A percentile compares a stretch with the other conserved stretches of the same genome.
These are phyloP conservation scores for Torulaspora indica DNA, from an alignment of 805 yeast species.

Conservation along the genomic window DNA sequence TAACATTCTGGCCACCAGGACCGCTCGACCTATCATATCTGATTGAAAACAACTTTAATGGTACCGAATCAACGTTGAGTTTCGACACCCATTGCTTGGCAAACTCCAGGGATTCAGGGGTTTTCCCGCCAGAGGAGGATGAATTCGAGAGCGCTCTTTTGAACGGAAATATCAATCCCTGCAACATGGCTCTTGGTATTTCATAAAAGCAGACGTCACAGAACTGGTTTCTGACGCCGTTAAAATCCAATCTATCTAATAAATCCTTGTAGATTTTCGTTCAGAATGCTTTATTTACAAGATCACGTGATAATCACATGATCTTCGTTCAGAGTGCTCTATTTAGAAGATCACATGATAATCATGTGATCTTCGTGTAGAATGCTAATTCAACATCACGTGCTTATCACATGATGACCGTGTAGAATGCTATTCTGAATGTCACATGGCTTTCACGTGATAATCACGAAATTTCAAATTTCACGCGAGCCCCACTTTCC, in stretches of 20 bases:
- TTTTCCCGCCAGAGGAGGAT: neutral
- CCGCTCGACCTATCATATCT: slow-evolving; percentile 58
- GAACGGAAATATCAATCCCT: neutral
- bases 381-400: neutral
- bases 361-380: neutral
- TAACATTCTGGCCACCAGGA: slow-evolving; percentile 86
- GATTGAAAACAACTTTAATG: slow-evolving; percentile 17
- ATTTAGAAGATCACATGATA: neutral
- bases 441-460: neutral
- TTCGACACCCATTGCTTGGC: slow-evolving; percentile 36
- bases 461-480: neutral
- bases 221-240: neutral
- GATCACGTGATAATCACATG: neutral
- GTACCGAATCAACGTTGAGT: slow-evolving; percentile 40
- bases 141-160: neutral
- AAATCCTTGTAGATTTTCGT: neutral
- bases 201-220: neutral
- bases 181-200: neutral
- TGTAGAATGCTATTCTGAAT: no score
- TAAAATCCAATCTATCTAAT: no score
- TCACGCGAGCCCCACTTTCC: slow-evolving; percentile 1
- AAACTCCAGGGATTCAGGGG: neutral
- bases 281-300: neutral
- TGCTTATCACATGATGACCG: neutral
- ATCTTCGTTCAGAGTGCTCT: neutral